Evolutionary conservation across 805 yeast species (phyloP).

Genomic region (Candida taoyuanica): DNA sequence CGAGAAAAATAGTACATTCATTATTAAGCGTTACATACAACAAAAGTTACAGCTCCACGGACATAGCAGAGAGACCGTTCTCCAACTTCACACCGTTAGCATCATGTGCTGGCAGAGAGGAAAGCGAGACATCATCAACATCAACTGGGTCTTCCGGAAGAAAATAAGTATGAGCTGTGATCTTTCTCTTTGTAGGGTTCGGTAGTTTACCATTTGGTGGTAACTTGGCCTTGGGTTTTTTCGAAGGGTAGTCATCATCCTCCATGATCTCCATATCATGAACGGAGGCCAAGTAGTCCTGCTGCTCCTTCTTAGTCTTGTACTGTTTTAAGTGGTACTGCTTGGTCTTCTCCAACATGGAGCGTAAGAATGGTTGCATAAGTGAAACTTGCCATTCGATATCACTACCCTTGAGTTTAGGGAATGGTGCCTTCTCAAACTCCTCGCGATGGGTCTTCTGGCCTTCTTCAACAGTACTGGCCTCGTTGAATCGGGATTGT

Average conservation of each 20-base stretch:
- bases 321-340: slow-evolving; percentile 35
- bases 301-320: slow-evolving; percentile 23
- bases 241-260: slow-evolving; percentile 81
- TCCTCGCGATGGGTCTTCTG: slow-evolving; percentile 60
- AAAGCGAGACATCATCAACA: background rate
- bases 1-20: background rate
- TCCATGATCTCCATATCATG: slow-evolving; percentile 57
- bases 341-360: slow-evolving; percentile 39
- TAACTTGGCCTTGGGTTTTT: slow-evolving; percentile 67
- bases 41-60: no score
- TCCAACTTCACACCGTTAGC: background rate
- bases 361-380: slow-evolving; percentile 50
- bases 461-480: slow-evolving; percentile 40
- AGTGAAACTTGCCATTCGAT: slow-evolving; percentile 52
- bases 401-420: slow-evolving; percentile 47
- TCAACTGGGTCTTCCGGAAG: slow-evolving; percentile 31
- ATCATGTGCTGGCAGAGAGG: background rate
- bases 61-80: no score
- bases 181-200: slow-evolving; percentile 55
- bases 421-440: slow-evolving; percentile 50
- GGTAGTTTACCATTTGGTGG: slow-evolving; percentile 90
- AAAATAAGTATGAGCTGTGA: slow-evolving; percentile 49
- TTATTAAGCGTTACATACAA: background rate
- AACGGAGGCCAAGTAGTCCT: slow-evolving; percentile 28
- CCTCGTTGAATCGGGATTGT: slow-evolving; percentile 66